phyloP scores from a whole-genome alignment of 2,329 filamentous ascomycete genomes.

The Penicillium brevicompactum region DNA sequence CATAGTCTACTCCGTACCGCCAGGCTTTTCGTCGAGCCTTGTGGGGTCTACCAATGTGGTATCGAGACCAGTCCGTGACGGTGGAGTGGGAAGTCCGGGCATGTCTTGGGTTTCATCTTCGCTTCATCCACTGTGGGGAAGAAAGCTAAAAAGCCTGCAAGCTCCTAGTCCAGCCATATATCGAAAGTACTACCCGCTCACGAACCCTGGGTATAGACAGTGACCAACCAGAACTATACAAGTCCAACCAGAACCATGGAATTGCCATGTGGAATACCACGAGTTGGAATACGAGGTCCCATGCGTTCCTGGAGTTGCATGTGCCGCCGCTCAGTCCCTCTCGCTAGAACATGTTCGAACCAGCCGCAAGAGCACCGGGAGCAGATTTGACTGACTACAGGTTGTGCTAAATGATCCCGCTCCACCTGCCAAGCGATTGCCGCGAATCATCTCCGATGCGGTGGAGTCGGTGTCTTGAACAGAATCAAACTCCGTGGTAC shows the following conservation, averaged over 20 bases:
- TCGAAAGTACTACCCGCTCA: background rate
- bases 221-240: background rate
- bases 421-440: background rate
- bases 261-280: constrained; percentile 2
- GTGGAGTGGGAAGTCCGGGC: background rate
- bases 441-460: background rate
- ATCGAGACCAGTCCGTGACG: background rate
- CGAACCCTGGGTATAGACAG: background rate
- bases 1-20: background rate
- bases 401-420: background rate
- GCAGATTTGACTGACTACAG: background rate
- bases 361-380: background rate
- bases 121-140: background rate
- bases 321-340: constrained; percentile 3
- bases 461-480: background rate
- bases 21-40: background rate
- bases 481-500: background rate
- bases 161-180: background rate
- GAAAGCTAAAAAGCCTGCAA: background rate
- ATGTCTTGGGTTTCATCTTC: background rate
- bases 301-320: background rate
- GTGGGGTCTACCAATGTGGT: background rate
- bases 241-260: background rate
- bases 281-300: background rate
- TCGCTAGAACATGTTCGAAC: background rate